Percentiles rank a stretch among this genome's conserved stretches.
Evolutionary conservation across 441 rosid genomes (phyloP).

Genomic region (Capsella rubella): DNA sequence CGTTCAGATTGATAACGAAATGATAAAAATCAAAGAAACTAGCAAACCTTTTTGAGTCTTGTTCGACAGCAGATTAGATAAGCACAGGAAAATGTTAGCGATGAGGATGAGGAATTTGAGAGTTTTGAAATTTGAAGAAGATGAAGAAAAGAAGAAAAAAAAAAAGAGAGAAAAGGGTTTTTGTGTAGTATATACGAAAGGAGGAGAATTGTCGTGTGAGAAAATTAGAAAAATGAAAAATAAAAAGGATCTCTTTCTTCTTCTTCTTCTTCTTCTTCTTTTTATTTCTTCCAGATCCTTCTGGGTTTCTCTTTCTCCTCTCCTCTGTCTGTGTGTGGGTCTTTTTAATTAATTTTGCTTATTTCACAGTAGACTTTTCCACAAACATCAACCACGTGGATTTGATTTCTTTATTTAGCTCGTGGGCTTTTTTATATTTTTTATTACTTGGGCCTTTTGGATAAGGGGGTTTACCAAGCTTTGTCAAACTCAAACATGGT

Average conservation of each 20-base stretch:
- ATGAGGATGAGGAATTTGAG: background rate
- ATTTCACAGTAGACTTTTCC: slow-evolving; percentile 18
- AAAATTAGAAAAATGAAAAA: background rate
- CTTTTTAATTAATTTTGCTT: background rate
- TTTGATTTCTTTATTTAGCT: background rate
- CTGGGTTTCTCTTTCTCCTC: slow-evolving; percentile 4
- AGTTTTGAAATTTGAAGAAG: background rate
- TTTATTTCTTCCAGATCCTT: slow-evolving; percentile 29
- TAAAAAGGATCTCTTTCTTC: background rate
- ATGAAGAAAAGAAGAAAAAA: too few relatives aligned
- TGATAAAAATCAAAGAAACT: background rate
- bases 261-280: too few relatives aligned
- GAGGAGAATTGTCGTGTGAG: slow-evolving; percentile 25
- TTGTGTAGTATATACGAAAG: slow-evolving; percentile 15
- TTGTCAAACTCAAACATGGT: too few relatives aligned
- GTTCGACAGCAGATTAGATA: background rate
- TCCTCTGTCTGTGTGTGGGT: background rate
- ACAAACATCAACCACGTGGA: background rate
- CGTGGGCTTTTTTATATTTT: slow-evolving; percentile 15
- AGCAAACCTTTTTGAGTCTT: slow-evolving; percentile 8
- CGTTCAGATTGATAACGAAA: background rate
- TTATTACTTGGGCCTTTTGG: too few relatives aligned
- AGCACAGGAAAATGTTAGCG: background rate
- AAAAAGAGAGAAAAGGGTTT: background rate
- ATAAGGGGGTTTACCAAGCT: too few relatives aligned